These are phyloP conservation scores for Rheum nobile DNA, from an alignment of 148 eudicot genomes.

Conservation along the genomic window DNA sequence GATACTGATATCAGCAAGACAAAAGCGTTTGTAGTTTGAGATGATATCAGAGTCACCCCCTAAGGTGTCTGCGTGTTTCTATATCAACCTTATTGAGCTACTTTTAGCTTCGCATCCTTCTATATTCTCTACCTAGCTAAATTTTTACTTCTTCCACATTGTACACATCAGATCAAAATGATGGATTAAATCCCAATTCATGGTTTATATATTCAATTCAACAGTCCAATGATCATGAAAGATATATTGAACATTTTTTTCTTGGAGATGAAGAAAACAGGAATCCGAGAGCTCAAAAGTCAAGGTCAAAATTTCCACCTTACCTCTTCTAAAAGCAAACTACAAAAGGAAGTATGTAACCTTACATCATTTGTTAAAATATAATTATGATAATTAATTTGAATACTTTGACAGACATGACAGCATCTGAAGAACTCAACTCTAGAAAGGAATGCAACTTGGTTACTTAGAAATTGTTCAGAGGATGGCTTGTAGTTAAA, in stretches of 20 bases:
- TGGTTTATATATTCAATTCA: not conserved
- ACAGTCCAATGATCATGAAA: not conserved
- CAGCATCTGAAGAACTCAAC: not conserved
- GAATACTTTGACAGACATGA: not conserved
- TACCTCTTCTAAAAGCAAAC: not conserved
- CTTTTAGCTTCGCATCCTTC: no score
- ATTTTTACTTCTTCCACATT: not conserved
- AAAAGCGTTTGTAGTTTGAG: not conserved
- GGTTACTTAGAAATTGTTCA: not conserved
- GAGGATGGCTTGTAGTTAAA: not conserved
- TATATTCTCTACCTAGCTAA: no score
- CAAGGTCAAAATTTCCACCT: not conserved
- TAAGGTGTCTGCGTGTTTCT: no score
- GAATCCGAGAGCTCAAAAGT: not conserved
- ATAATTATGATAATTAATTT: not conserved
- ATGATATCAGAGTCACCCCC: not conserved
- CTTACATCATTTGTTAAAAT: no score
- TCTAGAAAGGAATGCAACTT: not conserved
- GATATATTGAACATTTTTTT: not conserved
- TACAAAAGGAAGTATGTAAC: not conserved
- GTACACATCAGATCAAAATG: not conserved
- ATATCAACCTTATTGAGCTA: not conserved
- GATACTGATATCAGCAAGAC: not conserved
- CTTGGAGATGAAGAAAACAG: not conserved
- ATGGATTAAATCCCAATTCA: not conserved